Evolutionary conservation across 306 rosid genomes (phyloP), one percentile per base, ranked within the genome.

Genomic region (Corylus heterophylla): DNA sequence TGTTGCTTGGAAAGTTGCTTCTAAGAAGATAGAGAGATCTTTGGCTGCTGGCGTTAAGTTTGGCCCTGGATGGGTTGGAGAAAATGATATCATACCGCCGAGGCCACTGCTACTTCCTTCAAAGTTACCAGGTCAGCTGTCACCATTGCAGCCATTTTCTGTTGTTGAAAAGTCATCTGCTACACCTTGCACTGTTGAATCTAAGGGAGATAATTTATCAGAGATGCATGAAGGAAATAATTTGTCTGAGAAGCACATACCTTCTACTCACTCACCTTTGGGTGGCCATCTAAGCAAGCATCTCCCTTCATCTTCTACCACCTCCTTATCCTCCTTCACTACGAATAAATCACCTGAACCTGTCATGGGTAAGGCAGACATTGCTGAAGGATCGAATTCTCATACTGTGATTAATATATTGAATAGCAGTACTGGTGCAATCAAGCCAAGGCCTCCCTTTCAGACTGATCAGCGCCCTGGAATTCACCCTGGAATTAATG

Each of bases 11-110:
- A 88, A 51, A 80, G 72, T 85, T 55, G 89, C 90, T 70, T 80
- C 89, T 0, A 87, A 78, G 84, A 90, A 68, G 82, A 85, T 88
- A 1, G 89, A 82, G 74, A 85, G 83, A 69, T 83, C 85, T 62
- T 74, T 90, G 79, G 85, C 88, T 16, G 49, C 82, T 37, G 88
- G 87, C 71, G 74, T 80, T 29, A 85, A 77, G 68, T 90, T 83
- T 45, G 94, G 94, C 79, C 90, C 83, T 47, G 94, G 92, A 62
- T 90, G 94, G 94, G 89, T 88, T 74, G 89, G 84, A 31, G 94
- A 90, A 74, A 83, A 88, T 67, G 94, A 90, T 71, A 31, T 80
- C 64, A 50, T 67, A 42, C 88, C 76, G 69, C 64, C 66, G 42
- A 74, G 80, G 75, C 73, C 80, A 49, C 77, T 72, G 51, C 63